Evolutionary conservation across 768 basidiomycete species (phyloP), one percentile per base, ranked within the genome.

Genomic region (Hemileccinum impolitum): DNA sequence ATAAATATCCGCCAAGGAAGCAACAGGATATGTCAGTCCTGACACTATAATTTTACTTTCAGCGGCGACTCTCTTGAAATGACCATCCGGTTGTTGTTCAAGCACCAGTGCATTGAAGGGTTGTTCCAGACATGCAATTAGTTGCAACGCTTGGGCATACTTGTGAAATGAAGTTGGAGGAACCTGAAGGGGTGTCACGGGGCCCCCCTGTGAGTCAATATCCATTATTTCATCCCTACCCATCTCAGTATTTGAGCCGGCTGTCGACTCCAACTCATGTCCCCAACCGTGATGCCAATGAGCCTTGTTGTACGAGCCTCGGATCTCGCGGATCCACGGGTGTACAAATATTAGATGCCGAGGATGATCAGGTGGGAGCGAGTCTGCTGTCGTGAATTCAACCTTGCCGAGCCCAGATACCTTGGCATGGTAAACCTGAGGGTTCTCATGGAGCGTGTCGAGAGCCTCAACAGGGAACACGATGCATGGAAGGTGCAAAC

Each of bases 11-110:
- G 17, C 26, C 39, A 25, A 42, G 14, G 31, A 48, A 15, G 47
- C 25, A 10, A 34, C 4, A n/a, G 32, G 17, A 47, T 25, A 37
- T 37, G 21, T n/a, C 17, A 46, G 21, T 39, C 30, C 68, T 1
- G 72, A 67, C 66, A 67, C 50, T 3, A 46, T 21, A 18, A 51
- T 18, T 14, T 23, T 23, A 5, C 18, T 26, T 18, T 51, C 50
- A 6, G 45, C 30, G 5, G 45, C 50, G 10, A 45, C 36, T 21
- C 50, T 41, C 39, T 21, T 51, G 34, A 45, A 51, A 60, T 44
- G 70, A 53, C 1, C 67, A 66, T 34, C 62, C 63, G 36, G 70
- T 68, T 69, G 65, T 62, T 19, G 44, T 37, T 12, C 30, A 21
- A 51, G 39, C 11, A 51, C 40, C 25, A 51, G 39, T 25, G 50